Evolutionary conservation across 2,329 filamentous ascomycete species (phyloP), one percentile per base, ranked within the genome.

Genomic region (Stagonosporopsis rhizophila): DNA sequence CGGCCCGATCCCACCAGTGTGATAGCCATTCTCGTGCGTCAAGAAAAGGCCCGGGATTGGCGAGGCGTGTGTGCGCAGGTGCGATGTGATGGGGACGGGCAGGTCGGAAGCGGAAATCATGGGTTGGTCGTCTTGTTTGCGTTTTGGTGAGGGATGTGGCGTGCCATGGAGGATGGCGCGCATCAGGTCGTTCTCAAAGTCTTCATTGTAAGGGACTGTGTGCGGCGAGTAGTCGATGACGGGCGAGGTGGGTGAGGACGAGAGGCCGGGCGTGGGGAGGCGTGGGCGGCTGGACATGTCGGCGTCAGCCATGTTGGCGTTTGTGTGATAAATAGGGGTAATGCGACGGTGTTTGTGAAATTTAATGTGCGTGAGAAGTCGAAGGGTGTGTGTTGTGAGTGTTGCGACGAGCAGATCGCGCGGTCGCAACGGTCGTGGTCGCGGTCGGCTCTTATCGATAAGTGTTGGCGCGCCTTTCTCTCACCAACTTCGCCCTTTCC

Each of bases 1-100:
- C 0, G 79, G 74, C 1, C 78, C 78, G 1, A 78, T 78, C 1
- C 80, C 80, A n/a, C 80, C 80, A 40, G 80, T 79, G 25, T 80
- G 69, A 40, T 78, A 80, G n/a, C 80, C 80, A 9, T 76, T 74
- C 2, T 72, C 71, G 58, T 82, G 80, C 0, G 80, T 82, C 49
- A 82, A 74, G 30, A 70, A 70, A 12, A 82, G 56, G 27, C 78
- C 79, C 0, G 79, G 75, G n/a, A 82, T 68, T 7, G 75, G 71
- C 23, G 74, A 77, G 34, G 75, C 62, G 66, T 78, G 77, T 12
- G 74, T 77, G 27, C 80, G 77, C 2, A 79, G 74, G 1, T 74
- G 62, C 20, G 81, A 80, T 41, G 71, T 61, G 11, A 81, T 67
- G 8, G 78, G 72, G 6, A 82, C 68, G 15, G 80, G 80, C 5